Evolutionary conservation across 371 early-diverging fungal genomes (phyloP), one percentile per base, ranked within the genome.

Genomic region (Racocetra persica): DNA sequence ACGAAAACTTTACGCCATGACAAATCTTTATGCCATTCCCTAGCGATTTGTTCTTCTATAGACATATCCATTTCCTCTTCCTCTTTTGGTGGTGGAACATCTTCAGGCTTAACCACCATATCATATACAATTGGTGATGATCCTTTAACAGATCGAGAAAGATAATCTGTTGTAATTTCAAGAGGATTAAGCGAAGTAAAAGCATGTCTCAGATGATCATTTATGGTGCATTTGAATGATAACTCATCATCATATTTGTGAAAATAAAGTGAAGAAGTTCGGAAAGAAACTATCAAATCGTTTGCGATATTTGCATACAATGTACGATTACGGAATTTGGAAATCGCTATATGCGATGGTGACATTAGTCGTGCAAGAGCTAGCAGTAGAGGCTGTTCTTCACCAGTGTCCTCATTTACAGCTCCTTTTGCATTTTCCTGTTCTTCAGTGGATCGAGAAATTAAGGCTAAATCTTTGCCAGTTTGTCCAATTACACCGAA

Each of bases 301-400:
- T 85, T 84, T 14, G 83, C 84, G 57, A 84, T 83, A 77, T 86
- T 86, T 13, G 86, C 84, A 55, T 86, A 86, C 51, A 84, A 77
- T 13, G 85, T 86, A 69, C 85, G 63, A 49, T 66, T 62, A 49
- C 57, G 16, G 69, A 86, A 86, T 63, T 62, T 77, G 18, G n/a
- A 72, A 57, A 86, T 76, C 2, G 82, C 82, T 20, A 60, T 54
- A 55, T 86, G 81, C 14, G 85, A 83, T 11, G 76, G 65, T 16
- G 86, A 86, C 1, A 70, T 82, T 22, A 84, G 82, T 41, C 80
- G 82, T 7, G 86, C 80, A 84, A 86, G 82, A n/a, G 85, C 82
- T 36, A 86, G 63, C 22, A 86, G 71, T 6, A 86, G 51, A 4
- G 86, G 86, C 41, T 83, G 85, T 4, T 45, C 66, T 41, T 85